These are phyloP conservation scores for Colletotrichum cordylinicola DNA, from an alignment of 2,329 filamentous ascomycete species.

Conservation along the genomic window DNA sequence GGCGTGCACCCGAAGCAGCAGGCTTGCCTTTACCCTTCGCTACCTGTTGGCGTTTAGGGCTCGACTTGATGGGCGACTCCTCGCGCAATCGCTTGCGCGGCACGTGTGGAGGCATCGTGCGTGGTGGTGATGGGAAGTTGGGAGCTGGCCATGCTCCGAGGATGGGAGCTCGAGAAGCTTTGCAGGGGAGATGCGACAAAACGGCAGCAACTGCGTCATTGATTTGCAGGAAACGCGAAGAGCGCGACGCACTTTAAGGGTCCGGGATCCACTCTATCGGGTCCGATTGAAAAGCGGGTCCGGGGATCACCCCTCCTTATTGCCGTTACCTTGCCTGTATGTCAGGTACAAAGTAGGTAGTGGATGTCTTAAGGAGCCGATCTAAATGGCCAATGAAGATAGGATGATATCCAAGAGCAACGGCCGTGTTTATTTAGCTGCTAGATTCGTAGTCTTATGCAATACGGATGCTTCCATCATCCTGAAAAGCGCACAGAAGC, in stretches of 20 bases:
- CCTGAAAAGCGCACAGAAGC: background rate
- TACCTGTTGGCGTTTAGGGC: constrained; percentile 24
- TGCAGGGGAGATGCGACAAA: constrained; percentile 5
- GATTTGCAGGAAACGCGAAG: constrained; percentile 32
- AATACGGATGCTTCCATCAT: background rate
- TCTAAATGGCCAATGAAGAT: background rate
- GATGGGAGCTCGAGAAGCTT: background rate
- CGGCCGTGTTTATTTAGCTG: fast-evolving
- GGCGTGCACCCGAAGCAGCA: constrained; percentile 30
- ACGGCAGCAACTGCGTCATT: constrained; percentile 28
- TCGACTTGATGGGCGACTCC: constrained; percentile 30
- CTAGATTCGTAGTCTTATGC: background rate
- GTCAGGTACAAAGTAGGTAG: background rate
- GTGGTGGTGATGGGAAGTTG: background rate
- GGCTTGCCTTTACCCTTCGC: constrained; percentile 1
- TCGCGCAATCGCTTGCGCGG: constrained; percentile 68
- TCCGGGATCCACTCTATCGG: constrained; percentile 3
- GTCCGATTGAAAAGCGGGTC: constrained; percentile 9
- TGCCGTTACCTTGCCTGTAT: background rate
- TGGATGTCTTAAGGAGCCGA: background rate
- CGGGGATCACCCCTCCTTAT: constrained; percentile 1
- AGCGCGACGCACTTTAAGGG: constrained; percentile 2
- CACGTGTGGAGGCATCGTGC: constrained; percentile 70
- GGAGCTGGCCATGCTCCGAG: background rate
- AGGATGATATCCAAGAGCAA: background rate